Base-by-base conservation (phyloP, 495 filamentous ascomycete species). In the Massariosphaeria phaeospora region DNA sequence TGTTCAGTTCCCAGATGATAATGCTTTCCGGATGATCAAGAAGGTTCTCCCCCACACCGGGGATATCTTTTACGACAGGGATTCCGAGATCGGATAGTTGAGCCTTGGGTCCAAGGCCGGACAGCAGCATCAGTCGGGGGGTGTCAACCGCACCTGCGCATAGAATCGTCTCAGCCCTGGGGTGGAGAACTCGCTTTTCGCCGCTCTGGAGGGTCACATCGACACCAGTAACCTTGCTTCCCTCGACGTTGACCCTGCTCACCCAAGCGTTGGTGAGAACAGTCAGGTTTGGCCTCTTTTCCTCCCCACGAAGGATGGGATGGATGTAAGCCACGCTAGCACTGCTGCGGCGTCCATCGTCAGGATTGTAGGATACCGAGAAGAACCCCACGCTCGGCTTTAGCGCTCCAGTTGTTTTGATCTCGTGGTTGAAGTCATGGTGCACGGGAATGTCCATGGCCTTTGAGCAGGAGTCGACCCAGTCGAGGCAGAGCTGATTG, bases 241-340 rank as follows among this genome's bases (percentile, higher is more conserved):
- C 73, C 23, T 57, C 42, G 13, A 90, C 75, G 58, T 89, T 87
- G 53, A 93, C 72, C 55, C 81, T 84, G 60, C 78, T 83, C 34
- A 90, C 87, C 84, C 85, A 89, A 15, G 86, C 79, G 60, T 89
- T 80, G 52, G 85, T 89, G 39, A 93, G 72, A 45, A 93, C 80
- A 9, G 84, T 89, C 65, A 93, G 69, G 62, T 93, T 93, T 2
- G 82, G 78, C 29, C 85, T 73, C 66, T 81, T 83, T 73, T 90
- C 86, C 27, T 85, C 79, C 6, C 85, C 86, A 10, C 79, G 75
- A 27, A 93, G 73, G 51, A 93, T 89, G 18, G 88, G 88, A 63
- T 93, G 88, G 65, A 93, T 87, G 66, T 93, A 93, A 13, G 88
- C 88, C 2, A 93, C 88, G 61, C 80, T 84, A 44, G 88, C 85